Evolutionary conservation across 495 filamentous ascomycete genomes (phyloP), one percentile per base, ranked within the genome.

Genomic region (Lophiostoma macrostomum): DNA sequence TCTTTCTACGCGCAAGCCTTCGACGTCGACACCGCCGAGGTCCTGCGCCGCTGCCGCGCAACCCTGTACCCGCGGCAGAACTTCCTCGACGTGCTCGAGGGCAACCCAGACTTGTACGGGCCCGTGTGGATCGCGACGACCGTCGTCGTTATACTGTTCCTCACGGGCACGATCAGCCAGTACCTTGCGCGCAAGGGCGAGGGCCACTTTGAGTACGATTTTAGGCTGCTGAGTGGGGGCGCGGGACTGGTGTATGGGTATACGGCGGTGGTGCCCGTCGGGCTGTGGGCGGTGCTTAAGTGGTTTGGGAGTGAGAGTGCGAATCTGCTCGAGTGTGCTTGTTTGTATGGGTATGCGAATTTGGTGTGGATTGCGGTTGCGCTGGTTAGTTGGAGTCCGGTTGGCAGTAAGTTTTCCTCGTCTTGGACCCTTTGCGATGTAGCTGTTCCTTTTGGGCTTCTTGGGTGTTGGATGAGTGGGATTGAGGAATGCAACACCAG

Each of bases 61-160:
- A 82, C 91, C 19, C 72, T 97, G 22, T 95, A 86, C 71, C 93
- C 94, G 25, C 82, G 88, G 42, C 82, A 83, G 39, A 96, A 95
- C 74, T 98, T 98, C 71, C 82, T 98, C 50, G 93, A 98, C 64
- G 86, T 96, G 28, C 76, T 96, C 5, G 93, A 96, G 61, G 93
- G 90, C n/a, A 96, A 96, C 66, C 89, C 93, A 16, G 93, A 98
- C 66, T 77, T 98, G 47, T 98, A 98, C 74, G 85, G 84, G 1
- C 93, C 93, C 3, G 86, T 97, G 69, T 98, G 93, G 93, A 96
- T 98, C 72, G 94, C 94, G 10, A 97, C 93, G 0, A 96, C 93
- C 2, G 94, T 98, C 14, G 85, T 98, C 19, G 77, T 98, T 58
- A 96, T 97, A 40, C 74, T 98, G 32, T 98, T 98, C 69, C 67